Evolutionary conservation across 345 rosid genomes (phyloP).

Genomic region (Eucalyptus lansdowneana): DNA sequence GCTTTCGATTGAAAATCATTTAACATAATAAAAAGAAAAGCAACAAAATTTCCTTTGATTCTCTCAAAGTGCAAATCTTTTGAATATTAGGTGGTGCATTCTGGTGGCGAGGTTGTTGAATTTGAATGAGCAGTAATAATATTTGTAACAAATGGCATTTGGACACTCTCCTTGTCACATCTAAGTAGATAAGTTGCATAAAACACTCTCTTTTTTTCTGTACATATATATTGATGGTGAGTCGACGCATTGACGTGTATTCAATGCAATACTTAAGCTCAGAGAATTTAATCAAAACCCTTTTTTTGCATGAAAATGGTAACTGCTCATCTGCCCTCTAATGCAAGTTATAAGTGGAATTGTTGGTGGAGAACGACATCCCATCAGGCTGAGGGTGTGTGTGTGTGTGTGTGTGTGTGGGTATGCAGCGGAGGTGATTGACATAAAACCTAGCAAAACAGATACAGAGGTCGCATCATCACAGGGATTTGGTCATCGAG

Average conservation of each 20-base stretch:
- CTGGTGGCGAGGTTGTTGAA: not conserved
- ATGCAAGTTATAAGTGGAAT: not conserved
- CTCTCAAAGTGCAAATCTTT: not conserved
- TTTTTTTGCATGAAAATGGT: not conserved
- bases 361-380: not conserved
- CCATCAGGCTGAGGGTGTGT: not conserved
- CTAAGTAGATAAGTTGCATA: not conserved
- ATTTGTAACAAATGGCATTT: not conserved
- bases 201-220: too few relatives aligned
- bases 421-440: not conserved
- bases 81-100: not conserved
- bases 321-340: not conserved
- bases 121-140: not conserved
- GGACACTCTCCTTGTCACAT: not conserved
- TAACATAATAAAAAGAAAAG: too few relatives aligned
- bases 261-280: not conserved
- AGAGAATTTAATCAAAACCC: not conserved
- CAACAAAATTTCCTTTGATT: not conserved
- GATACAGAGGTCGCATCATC: not conserved
- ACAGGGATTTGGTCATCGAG: not conserved
- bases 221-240: not conserved
- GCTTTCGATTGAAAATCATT: not conserved
- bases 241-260: not conserved
- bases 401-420: not conserved
- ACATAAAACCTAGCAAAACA: not conserved